These are phyloP conservation scores for Fusarium sacchari DNA, from an alignment of 2,329 filamentous ascomycete species.

Conservation along the genomic window DNA sequence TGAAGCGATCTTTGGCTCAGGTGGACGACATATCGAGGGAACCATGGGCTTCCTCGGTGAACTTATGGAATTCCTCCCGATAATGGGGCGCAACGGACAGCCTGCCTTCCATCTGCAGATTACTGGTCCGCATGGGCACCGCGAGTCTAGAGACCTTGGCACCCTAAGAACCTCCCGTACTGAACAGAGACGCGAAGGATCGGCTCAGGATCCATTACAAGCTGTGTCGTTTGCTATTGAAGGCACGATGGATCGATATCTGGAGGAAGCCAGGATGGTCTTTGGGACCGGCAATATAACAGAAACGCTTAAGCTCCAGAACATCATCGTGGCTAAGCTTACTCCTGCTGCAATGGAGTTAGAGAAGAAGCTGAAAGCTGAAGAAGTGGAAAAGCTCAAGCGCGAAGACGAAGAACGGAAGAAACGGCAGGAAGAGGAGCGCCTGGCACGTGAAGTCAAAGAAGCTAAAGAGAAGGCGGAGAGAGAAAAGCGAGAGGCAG, in stretches of 20 bases:
- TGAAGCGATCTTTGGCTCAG: slow-evolving; percentile 55
- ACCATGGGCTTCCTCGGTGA: slow-evolving; percentile 66
- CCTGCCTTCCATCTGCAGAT: slow-evolving; percentile 70
- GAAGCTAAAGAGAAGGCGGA: slow-evolving; percentile 75
- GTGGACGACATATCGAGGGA: slow-evolving; percentile 54
- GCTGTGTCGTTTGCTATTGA: slow-evolving; percentile 79
- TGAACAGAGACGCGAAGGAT: slow-evolving; percentile 59
- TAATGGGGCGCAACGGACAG: slow-evolving; percentile 57
- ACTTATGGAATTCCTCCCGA: slow-evolving; percentile 64
- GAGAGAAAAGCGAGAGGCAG: slow-evolving; percentile 75
- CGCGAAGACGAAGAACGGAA: slow-evolving; percentile 68
- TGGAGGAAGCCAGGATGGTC: slow-evolving; percentile 88
- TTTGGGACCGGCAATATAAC: slow-evolving; percentile 72
- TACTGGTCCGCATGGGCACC: slow-evolving; percentile 58
- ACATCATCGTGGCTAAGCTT: slow-evolving; percentile 75
- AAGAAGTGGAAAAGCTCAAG: slow-evolving; percentile 60
- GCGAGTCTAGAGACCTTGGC: slow-evolving; percentile 62
- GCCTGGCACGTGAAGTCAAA: slow-evolving; percentile 73
- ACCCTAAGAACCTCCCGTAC: slow-evolving; percentile 54
- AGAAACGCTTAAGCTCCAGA: slow-evolving; percentile 76
- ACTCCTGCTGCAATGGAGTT: slow-evolving; percentile 86
- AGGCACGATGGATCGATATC: slow-evolving; percentile 81
- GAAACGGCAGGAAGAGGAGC: slow-evolving; percentile 72
- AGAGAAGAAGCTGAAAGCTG: slow-evolving; percentile 75
- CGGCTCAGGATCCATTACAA: slow-evolving; percentile 71